Evolutionary conservation across 139 green algal species (phyloP), one percentile per base, ranked within the genome.

Genomic region (Picocystis salinarum): DNA sequence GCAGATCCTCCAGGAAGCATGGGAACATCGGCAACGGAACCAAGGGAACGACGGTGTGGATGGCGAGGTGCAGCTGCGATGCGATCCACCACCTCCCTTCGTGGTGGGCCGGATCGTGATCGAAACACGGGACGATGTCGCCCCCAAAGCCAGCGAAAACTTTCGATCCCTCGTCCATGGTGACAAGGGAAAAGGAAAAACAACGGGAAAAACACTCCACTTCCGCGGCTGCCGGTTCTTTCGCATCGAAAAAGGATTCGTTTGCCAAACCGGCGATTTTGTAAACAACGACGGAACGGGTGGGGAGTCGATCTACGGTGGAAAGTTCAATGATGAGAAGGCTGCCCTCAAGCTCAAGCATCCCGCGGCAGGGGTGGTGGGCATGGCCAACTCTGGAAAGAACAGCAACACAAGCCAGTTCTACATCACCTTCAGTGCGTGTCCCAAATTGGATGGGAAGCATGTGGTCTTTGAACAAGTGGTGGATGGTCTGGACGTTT

Each of bases 221-320:
- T 82, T 53, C 40, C 34, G 55, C 46, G 71, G 68, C 22, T 51
- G 24, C 23, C 55, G 45, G 19, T 79, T 91, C 59, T 75, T 87
- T 49, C 65, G 80, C 17, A 73, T 87, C 17, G 68, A 80, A 3
- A 67, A 62, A 15, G 65, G 62, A 24, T 87, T 87, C 49, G 66
- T 72, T 34, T 70, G 55, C 17, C 80, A 91, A 34, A 76, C 75
- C 1, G 80, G 77, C 0, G 77, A 91, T 44, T 56, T 87, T 17
- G 71, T 82, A 0, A 62, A 57, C n/a, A n/a, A n/a, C n/a, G n/a
- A 44, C 41, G 65, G 71, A 10, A 69, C 50, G 9, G 56, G 58
- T 5, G 57, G 57, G 9, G 37, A 66, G 40, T 56, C 42, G 23
- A 60, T 66, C 28, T 66, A 66, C 45, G 64, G 64, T 11, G 25